Evolutionary conservation across 164 flowering plant genomes (phyloP).

Genomic region (Warburgia ugandensis): DNA sequence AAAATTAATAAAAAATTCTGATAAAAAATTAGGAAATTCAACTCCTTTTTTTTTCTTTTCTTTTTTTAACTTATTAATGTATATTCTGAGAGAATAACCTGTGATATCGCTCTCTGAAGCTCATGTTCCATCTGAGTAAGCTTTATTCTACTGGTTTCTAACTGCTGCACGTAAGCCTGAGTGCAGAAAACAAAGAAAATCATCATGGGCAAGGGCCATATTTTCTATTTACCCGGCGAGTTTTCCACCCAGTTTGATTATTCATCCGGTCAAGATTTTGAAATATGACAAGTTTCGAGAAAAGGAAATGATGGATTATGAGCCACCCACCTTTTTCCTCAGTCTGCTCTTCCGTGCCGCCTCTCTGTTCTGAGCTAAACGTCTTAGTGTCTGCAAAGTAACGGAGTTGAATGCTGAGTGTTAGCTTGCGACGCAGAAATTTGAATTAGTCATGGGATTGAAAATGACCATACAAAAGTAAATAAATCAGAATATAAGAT

Average conservation of each 20-base stretch:
- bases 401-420: not conserved
- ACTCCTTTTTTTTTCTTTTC: too few relatives aligned
- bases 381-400: slow-evolving; percentile 69
- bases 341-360: slow-evolving; percentile 95
- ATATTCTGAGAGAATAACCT: too few relatives aligned
- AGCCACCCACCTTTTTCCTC: slow-evolving; percentile 65
- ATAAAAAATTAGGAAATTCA: not conserved
- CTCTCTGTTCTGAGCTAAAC: slow-evolving; percentile 97
- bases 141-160: slow-evolving; percentile 86
- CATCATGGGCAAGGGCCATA: not conserved
- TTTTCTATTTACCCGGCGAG: not conserved
- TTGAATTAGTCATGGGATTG: too few relatives aligned
- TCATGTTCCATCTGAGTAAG: slow-evolving; percentile 89
- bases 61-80: too few relatives aligned
- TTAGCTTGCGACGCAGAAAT: too few relatives aligned
- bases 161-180: slow-evolving; percentile 96
- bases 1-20: not conserved
- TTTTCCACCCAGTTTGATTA: too few relatives aligned
- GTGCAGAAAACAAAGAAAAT: not conserved
- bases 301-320: not conserved
- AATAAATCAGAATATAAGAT: not conserved
- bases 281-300: not conserved
- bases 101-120: slow-evolving; percentile 83
- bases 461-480: too few relatives aligned
- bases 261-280: too few relatives aligned